phyloP scores from a whole-genome alignment of 257 asterid genomes.

The Ligustrum vulgare region DNA sequence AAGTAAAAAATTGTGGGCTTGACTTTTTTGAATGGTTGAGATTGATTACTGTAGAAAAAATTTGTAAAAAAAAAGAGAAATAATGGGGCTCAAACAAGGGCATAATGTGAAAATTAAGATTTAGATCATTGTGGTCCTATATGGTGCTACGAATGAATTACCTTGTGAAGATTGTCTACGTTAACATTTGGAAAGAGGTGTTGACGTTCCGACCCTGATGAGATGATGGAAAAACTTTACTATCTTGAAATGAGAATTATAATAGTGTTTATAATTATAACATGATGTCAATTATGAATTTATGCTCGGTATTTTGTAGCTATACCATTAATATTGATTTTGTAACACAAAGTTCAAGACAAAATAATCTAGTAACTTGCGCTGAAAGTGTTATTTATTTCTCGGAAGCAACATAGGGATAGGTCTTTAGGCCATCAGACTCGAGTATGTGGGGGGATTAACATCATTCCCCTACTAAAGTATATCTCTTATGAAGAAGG shows the following conservation, averaged over 20 bases:
- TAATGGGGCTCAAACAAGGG: too few relatives aligned
- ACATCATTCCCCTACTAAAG: too few relatives aligned
- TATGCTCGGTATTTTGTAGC: background rate
- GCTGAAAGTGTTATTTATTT: background rate
- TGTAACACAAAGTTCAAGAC: background rate
- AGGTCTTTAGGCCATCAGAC: background rate
- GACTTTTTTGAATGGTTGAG: too few relatives aligned
- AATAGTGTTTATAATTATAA: background rate
- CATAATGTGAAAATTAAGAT: background rate
- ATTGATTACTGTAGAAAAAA: too few relatives aligned
- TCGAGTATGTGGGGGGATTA: too few relatives aligned
- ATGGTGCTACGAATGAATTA: background rate
- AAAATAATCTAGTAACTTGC: background rate
- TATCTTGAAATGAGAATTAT: background rate
- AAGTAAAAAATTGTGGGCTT: too few relatives aligned
- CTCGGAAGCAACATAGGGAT: background rate
- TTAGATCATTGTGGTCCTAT: background rate
- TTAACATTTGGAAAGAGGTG: background rate
- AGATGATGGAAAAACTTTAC: background rate
- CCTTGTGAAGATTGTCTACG: background rate
- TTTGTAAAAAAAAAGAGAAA: too few relatives aligned
- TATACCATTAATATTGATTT: background rate
- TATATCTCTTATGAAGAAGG: too few relatives aligned
- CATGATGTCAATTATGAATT: background rate
- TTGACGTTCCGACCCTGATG: background rate